Percentiles rank a stretch among this genome's conserved stretches.
These are phyloP conservation scores for Aspergillus latus DNA, from an alignment of 2,329 filamentous ascomycete species.

Conservation along the genomic window DNA sequence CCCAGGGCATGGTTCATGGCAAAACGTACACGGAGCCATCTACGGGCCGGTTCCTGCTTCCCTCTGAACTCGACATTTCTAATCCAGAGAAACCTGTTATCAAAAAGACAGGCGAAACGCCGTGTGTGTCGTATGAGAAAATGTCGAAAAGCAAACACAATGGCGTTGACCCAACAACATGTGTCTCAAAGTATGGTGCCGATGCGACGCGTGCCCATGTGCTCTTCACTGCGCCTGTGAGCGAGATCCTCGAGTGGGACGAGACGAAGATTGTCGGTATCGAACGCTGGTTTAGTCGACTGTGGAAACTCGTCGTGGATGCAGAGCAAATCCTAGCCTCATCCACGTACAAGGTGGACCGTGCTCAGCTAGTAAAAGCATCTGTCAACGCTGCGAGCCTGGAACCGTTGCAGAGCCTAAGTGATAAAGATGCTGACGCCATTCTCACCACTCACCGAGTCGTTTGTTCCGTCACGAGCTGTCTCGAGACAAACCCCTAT, in stretches of 20 bases:
- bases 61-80: conserved; percentile 68
- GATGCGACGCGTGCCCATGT: conserved; percentile 85
- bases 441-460: conserved; percentile 68
- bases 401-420: conserved; percentile 31
- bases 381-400: conserved; percentile 27
- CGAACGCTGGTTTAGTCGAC: conserved; percentile 72
- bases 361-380: conserved; percentile 19
- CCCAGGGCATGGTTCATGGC: conserved; percentile 92
- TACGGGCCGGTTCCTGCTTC: conserved; percentile 73
- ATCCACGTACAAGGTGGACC: conserved; percentile 25
- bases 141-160: conserved; percentile 97
- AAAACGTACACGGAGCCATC: conserved; percentile 75
- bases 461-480: conserved; percentile 65
- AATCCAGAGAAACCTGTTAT: conserved; percentile 60
- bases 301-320: conserved; percentile 59
- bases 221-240: conserved; percentile 82
- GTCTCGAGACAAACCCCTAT: conserved; percentile 69
- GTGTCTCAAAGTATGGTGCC: conserved; percentile 73
- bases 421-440: conserved; percentile 45
- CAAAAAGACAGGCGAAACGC: conserved; percentile 57
- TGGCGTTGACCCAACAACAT: conserved; percentile 75
- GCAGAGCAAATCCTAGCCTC: conserved; percentile 27
- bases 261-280: conserved; percentile 78
- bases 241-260: conserved; percentile 84
- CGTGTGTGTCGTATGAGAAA: conserved; percentile 74